These are phyloP conservation scores for Mycena alexandri DNA, from an alignment of 768 basidiomycete species.

Conservation along the genomic window DNA sequence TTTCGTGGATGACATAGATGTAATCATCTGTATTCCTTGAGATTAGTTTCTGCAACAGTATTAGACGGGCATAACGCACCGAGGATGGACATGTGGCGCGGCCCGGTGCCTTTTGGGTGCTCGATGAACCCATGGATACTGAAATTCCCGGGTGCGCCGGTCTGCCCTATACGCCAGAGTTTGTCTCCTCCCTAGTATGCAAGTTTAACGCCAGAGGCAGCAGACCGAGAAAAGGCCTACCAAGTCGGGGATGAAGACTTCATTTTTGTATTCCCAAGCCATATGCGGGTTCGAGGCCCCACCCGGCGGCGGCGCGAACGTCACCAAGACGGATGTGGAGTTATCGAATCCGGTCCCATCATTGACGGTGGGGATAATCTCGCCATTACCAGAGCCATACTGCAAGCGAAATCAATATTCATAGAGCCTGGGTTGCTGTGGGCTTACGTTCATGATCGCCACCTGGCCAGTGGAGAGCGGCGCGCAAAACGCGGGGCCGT, in stretches of 20 bases:
- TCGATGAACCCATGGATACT: conserved; percentile 57
- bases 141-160: conserved; percentile 49
- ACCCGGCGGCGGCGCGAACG: conserved; percentile 52
- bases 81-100: conserved; percentile 54
- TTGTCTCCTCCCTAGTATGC: conserved; percentile 56
- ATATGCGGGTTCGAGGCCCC: conserved; percentile 59
- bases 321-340: conserved; percentile 46
- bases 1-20: conserved; percentile 33
- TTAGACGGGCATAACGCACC: conserved; percentile 13
- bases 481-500: conserved; percentile 50
- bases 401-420: conserved; percentile 32
- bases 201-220: background rate
- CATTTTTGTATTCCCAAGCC: conserved; percentile 52
- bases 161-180: conserved; percentile 57
- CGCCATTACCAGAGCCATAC: conserved; percentile 57
- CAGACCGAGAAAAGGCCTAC: conserved; percentile 40
- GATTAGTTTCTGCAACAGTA: conserved; percentile 1
- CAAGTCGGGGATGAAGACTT: conserved; percentile 61
- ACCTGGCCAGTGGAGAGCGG: conserved; percentile 55
- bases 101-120: conserved; percentile 59
- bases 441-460: conserved; percentile 54
- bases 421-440: background rate
- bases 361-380: conserved; percentile 50
- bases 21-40: background rate
- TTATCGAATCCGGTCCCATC: conserved; percentile 31